Base-by-base conservation (phyloP, 345 rosid genomes). In the Eucalyptus pauciflora region DNA sequence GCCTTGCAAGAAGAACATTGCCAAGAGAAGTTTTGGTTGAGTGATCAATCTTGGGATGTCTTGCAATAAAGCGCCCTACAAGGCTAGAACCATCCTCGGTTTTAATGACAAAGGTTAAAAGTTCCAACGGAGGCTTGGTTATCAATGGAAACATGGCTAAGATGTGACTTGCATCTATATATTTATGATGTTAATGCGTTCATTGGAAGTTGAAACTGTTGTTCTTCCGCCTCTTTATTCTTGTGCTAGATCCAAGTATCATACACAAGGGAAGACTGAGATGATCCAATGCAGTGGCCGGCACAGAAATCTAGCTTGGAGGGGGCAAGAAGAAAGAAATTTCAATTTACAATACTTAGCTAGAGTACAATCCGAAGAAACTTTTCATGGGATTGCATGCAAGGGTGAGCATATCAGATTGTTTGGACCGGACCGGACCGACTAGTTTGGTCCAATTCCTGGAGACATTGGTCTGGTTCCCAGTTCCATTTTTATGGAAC, bases 341-440 rank as follows among this genome's bases (percentile, higher is more conserved):
- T 64, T 14, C 31, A 64, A n/a, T 64, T 64, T 7, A n/a, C 16
- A 64, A 64, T 64, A n/a, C 76, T n/a, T 64, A 64, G 37, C 76
- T n/a, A 64, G 10, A 41, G 37, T n/a, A 1, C 10, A 0, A 64
- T n/a, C 18, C 3, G 1, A 64, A n/a, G 41, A 64, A n/a, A n/a
- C 20, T 7, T 64, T 64, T 6, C 76, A n/a, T 64, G 41, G 37
- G 17, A 64, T 4, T 64, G 17, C 41, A 62, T 64, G 24, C 10
- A 3, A 18, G 58, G 58, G 10, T 52, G 5, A 52, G 0, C 24
- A 52, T 52, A 52, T 0, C 1, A 10, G 58, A 18, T 52, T 52
- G 24, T 0, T 0, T 3, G 2, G 10, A 52, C 2, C 0, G 0
- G 10, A 18, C 0, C 1, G 58, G 1, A 52, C 24, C 17, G 1